Base-by-base conservation (phyloP, 1,284 basidiomycete species). In the Sphaerobolus stellatus region DNA sequence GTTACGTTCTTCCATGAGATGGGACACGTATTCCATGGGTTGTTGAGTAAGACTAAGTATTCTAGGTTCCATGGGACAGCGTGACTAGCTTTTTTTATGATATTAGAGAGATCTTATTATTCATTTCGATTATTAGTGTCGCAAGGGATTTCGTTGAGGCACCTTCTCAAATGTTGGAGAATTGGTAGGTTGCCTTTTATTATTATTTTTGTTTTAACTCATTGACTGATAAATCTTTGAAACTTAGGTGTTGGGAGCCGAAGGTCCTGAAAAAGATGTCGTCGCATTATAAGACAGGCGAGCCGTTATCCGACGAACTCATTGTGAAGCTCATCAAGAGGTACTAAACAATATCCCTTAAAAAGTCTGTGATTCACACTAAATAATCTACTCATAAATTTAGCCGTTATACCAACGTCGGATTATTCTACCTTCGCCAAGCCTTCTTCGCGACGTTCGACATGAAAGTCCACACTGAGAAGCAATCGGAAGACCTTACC, bases 141-240 rank as follows among this genome's bases (percentile, higher is more conserved):
- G 87, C 86, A 1, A 68, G 86, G 14, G 92, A 94, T 71, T 94
- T 94, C 61, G 90, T 91, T 5, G 91, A 93, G 70, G 89, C 90
- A 1, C 92, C 90, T 0, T 88, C 84, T 18, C 90, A 94, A 71
- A 93, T 94, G 92, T 75, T 94, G 57, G 92, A 94, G 71, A 92
- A 94, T 66, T 94, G 91, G 92, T 84, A 44, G 7, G 73, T 57
- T 18, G 14, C 27, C 25, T 25, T 18, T 22, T 31, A 29, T 13
- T 25, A 16, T 38, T 52, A 16, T 9, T 14, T 25, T 28, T 51
- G 4, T 14, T 30, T 8, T 14, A 30, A 29, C 3, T 28, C 22
- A 22, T 48, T 44, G 47, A 48, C 31, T 52, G 45, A 48, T 24
- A 13, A 52, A 48, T 50, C 40, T n/a, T n/a, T n/a, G n/a, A n/a